Percentiles rank a stretch among this genome's conserved stretches.
Conservation (phyloP, 495 filamentous ascomycete species). For the Diplogelasinospora grovesii region DNA sequence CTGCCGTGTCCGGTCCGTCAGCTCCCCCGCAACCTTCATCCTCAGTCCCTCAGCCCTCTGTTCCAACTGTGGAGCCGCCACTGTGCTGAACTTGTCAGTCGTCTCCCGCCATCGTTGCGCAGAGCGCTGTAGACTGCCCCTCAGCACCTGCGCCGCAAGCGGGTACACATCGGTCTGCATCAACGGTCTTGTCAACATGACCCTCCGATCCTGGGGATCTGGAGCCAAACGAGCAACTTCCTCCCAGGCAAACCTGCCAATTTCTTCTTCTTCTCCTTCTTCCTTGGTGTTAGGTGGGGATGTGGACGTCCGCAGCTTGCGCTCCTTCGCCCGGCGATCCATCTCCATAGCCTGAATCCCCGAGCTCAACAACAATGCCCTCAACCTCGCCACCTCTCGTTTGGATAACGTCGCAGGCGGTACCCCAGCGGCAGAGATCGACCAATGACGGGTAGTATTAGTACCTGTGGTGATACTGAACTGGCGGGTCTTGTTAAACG, state of each 20-base stretch:
- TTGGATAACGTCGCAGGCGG: conserved; percentile 40
- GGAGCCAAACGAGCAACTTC: conserved; percentile 29
- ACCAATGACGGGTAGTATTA: conserved; percentile 57
- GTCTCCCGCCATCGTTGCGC: conserved; percentile 48
- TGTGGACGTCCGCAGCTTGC: conserved; percentile 15
- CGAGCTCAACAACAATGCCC: conserved; percentile 68
- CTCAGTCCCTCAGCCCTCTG: conserved; percentile 31
- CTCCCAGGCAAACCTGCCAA: conserved; percentile 20
- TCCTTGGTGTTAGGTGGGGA: neutral
- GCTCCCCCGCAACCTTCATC: conserved; percentile 27
- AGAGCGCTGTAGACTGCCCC: conserved; percentile 48
- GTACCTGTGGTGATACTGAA: conserved; percentile 21
- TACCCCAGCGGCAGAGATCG: conserved; percentile 53
- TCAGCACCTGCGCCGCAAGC: conserved; percentile 58
- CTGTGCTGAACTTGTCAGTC: conserved; percentile 33
- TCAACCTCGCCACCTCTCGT: conserved; percentile 66
- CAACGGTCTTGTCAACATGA: conserved; percentile 39
- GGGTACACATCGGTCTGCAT: conserved; percentile 58
- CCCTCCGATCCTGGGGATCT: conserved; percentile 9
- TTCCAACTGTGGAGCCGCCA: conserved; percentile 28
- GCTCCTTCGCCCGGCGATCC: conserved; percentile 52
- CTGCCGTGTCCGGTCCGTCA: conserved; percentile 51
- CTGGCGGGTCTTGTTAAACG: conserved; percentile 13
- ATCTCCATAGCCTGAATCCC: conserved; percentile 84
- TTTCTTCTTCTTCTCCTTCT: conserved; percentile 1